Base-by-base conservation (phyloP, 148 eudicot species). In the Chenopodium quinoa region DNA sequence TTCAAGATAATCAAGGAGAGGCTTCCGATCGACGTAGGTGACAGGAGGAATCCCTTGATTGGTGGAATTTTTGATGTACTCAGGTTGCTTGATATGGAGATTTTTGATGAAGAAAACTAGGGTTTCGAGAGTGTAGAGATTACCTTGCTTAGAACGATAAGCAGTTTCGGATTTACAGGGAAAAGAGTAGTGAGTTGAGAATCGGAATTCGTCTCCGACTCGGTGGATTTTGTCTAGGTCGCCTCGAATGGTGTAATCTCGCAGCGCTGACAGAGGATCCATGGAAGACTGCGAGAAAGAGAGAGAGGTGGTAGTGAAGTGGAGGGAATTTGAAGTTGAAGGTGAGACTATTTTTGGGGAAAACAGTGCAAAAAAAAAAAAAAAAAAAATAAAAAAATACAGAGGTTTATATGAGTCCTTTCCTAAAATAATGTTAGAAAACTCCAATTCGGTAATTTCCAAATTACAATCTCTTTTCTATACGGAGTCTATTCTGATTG, bases 91-190 rank as follows among this genome's bases (percentile, higher is more conserved):
- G 63, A 89, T 86, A 73, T 91, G 89, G 80, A 89, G 90, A 76
- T 96, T 88, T 68, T 86, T 88, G 83, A 92, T 78, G 84, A 92
- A 93, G 88, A 84, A 88, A 75, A 96, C 88, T 29, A 96, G 94
- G 86, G 96, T 90, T 82, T 96, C 98, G 73, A 96, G 97, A 4
- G 97, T 89, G 91, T 93, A 93, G 85, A 87, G 90, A 47, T 80
- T 86, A 56, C 92, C 92, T 71, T 87, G 92, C 76, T 93, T 93
- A 9, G 99, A 92, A 17, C 89, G 89, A 82, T 93, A 96, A 0
- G 99, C 92, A 25, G 97, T 93, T 63, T 90, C 90, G 80, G 77
- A 31, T 52, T 84, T 22, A 84, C 89, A 85, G 2, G 97, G 98
- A 90, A 93, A 96, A 56, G 89, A 32, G 88, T 86, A 87, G 17